Conservation (phyloP, 441 rosid genomes). For the Jatropha multifida region DNA sequence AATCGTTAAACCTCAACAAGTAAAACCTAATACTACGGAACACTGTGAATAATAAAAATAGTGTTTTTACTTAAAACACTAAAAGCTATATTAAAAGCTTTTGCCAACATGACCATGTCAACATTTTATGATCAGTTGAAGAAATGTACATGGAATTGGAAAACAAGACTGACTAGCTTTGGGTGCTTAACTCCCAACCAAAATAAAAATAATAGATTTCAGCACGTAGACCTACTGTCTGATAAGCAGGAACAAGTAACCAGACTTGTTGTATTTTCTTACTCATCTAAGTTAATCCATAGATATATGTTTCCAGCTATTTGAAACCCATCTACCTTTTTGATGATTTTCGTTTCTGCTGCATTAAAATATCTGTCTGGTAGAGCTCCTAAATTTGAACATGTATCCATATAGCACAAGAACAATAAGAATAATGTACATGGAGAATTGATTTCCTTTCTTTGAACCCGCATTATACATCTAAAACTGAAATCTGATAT, state of each 20-base stretch:
- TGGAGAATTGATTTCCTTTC: neutral
- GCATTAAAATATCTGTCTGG: too few species aligned
- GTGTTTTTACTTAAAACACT: too few species aligned
- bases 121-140: too few species aligned
- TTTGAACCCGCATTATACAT: constrained; percentile 3
- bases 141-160: too few species aligned
- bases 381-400: too few species aligned
- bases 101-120: too few species aligned
- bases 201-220: neutral
- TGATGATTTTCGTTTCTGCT: too few species aligned
- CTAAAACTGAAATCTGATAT: neutral
- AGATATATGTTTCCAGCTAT: too few species aligned
- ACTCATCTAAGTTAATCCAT: neutral
- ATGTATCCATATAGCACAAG: neutral
- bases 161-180: neutral
- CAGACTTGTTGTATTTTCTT: neutral
- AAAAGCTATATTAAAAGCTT: too few species aligned
- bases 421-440: constrained; percentile 14
- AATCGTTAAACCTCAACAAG: neutral
- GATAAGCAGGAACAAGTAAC: neutral
- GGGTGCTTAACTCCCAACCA: neutral
- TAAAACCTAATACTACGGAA: too few species aligned
- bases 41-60: too few species aligned
- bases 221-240: neutral
- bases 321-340: too few species aligned